Base-by-base conservation (phyloP, 306 rosid genomes). In the Vachellia pachyceras region DNA sequence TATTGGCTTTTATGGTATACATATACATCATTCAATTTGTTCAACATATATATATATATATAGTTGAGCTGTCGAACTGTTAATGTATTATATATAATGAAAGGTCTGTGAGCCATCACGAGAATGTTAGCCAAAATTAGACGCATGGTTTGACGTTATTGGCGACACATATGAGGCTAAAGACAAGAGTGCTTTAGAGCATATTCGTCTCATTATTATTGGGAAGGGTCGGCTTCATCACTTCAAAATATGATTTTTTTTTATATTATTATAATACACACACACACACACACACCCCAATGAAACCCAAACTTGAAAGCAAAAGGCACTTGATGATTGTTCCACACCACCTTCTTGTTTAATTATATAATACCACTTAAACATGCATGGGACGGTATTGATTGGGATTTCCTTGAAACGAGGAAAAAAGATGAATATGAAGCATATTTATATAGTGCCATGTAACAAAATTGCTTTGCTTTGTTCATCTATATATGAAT, bases 31-130 rank as follows among this genome's bases (percentile, higher is more conserved):
- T 75, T 54, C 5, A 52, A 52, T 52, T 10, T 74, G 54, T 61
- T 61, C n/a, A 61, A 29, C 39, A 61, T 5, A 12, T 29, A 22
- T 57, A 20, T n/a, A n/a, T n/a, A n/a, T n/a, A n/a, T n/a, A n/a
- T n/a, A n/a, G 64, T 61, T 61, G 39, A 25, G 37, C n/a, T 29
- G 67, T 41, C 65, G n/a, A 75, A 40, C 69, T 74, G 57, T 40
- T 41, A 2, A 9, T 39, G 7, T 66, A 36, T 39, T 37, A 18
- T 67, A 60, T 10, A 2, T 4, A 46, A 54, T 36, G 55, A 75
- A 75, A 22, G 44, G 25, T 23, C 70, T 29, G 3, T 61, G n/a
- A 3, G 10, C 69, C 60, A 44, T 60, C 58, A 54, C 41, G 4
- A 15, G 64, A 12, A 14, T 40, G 42, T n/a, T 57, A 47, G 57